These are phyloP conservation scores for Silene vulgaris DNA, from an alignment of 179 eudicot species.

Conservation along the genomic window DNA sequence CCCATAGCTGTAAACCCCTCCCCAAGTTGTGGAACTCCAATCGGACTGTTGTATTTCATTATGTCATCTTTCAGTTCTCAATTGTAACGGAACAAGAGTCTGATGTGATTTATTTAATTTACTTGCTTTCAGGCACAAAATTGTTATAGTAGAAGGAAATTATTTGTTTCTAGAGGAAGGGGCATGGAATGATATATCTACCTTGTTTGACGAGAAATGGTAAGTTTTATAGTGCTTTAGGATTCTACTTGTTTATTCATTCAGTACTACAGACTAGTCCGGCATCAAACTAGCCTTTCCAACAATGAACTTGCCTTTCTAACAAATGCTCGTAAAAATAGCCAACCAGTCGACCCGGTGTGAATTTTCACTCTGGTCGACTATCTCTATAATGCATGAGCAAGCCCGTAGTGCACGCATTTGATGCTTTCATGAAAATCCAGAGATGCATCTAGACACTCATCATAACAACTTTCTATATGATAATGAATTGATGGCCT, in stretches of 20 bases:
- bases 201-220: constrained; percentile 85
- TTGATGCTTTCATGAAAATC: too few relatives aligned
- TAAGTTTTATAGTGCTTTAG: constrained; percentile 26
- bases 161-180: constrained; percentile 76
- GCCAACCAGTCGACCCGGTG: background rate
- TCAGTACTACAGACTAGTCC: background rate
- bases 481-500: too few relatives aligned
- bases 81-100: background rate
- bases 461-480: too few relatives aligned
- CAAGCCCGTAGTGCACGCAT: too few relatives aligned
- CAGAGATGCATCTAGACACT: too few relatives aligned
- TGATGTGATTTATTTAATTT: constrained; percentile 12
- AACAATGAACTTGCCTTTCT: background rate
- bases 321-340: background rate
- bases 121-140: constrained; percentile 67
- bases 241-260: constrained; percentile 5
- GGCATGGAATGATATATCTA: constrained; percentile 71
- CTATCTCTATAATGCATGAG: too few relatives aligned
- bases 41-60: too few relatives aligned
- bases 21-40: too few relatives aligned
- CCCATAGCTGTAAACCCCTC: too few relatives aligned
- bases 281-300: background rate
- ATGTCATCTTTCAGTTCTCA: background rate
- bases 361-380: too few relatives aligned
- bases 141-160: constrained; percentile 90